phyloP scores from a whole-genome alignment of 148 eudicot genomes.

The Talinum fruticosum region DNA sequence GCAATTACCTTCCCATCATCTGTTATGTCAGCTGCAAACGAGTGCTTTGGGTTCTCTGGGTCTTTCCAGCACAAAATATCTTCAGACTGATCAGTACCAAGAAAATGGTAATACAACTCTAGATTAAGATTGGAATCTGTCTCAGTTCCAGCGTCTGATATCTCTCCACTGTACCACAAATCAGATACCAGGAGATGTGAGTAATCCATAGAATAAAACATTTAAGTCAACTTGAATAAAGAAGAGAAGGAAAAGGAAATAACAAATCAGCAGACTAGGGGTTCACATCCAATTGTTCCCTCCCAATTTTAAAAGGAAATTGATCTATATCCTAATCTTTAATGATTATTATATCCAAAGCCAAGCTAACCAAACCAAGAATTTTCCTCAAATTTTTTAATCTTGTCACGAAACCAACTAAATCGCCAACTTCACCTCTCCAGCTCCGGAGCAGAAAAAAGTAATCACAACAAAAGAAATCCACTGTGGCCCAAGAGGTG shows the following conservation, averaged over 20 bases:
- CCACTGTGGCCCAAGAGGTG: background rate
- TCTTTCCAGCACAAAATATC: slow-evolving; percentile 95
- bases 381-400: background rate
- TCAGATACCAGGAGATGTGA: background rate
- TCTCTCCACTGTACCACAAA: slow-evolving; percentile 53
- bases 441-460: background rate
- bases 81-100: slow-evolving; percentile 91
- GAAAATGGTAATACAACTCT: slow-evolving; percentile 79
- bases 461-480: background rate
- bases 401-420: background rate
- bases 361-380: slow-evolving; percentile 1
- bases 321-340: background rate
- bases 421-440: background rate
- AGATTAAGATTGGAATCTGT: slow-evolving; percentile 73
- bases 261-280: background rate
- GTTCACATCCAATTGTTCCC: background rate
- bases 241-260: background rate
- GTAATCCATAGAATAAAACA: background rate
- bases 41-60: slow-evolving; percentile 72
- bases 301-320: background rate
- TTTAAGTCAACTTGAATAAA: background rate
- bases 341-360: background rate
- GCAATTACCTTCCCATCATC: slow-evolving; percentile 88
- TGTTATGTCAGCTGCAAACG: slow-evolving; percentile 53
- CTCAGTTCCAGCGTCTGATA: slow-evolving; percentile 91